These are phyloP conservation scores for Chaetoceros tenuissimus DNA, from an alignment of 108 stramenopile species.

Conservation along the genomic window DNA sequence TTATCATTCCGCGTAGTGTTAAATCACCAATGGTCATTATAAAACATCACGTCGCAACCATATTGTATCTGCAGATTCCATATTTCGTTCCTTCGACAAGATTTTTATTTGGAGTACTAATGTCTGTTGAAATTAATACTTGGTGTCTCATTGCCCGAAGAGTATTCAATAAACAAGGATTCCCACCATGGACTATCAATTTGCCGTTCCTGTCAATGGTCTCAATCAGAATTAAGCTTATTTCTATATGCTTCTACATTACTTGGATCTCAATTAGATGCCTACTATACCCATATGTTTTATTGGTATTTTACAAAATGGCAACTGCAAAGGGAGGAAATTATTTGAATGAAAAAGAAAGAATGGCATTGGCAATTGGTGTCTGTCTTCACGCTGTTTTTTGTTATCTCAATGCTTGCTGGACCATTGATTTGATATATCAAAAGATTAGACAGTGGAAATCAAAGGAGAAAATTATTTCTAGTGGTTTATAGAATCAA, in stretches of 20 bases:
- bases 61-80: constrained; percentile 69
- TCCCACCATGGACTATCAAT: constrained; percentile 78
- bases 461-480: constrained; percentile 6
- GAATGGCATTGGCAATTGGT: constrained; percentile 29
- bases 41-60: constrained; percentile 73
- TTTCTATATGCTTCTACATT: constrained; percentile 60
- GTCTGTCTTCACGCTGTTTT: constrained; percentile 54
- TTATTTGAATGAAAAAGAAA: constrained; percentile 9
- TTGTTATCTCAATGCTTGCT: constrained; percentile 71
- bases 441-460: constrained; percentile 55
- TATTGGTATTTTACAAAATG: constrained; percentile 31
- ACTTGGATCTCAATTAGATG: constrained; percentile 71
- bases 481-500: constrained; percentile 13
- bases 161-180: constrained; percentile 84
- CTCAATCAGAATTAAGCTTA: constrained; percentile 73
- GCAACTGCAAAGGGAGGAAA: constrained; percentile 17
- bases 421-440: constrained; percentile 74
- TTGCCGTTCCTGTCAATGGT: constrained; percentile 30
- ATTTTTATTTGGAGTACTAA: constrained; percentile 82
- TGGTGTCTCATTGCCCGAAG: constrained; percentile 86
- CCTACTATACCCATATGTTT: constrained; percentile 44
- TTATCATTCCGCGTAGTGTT: constrained; percentile 52
- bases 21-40: constrained; percentile 60
- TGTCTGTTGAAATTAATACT: constrained; percentile 82
- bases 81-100: constrained; percentile 32